Percentiles rank a stretch among this genome's conserved stretches.
These are phyloP conservation scores for Chalciporus pseudorubinellus DNA, from an alignment of 768 basidiomycete species.

Conservation along the genomic window DNA sequence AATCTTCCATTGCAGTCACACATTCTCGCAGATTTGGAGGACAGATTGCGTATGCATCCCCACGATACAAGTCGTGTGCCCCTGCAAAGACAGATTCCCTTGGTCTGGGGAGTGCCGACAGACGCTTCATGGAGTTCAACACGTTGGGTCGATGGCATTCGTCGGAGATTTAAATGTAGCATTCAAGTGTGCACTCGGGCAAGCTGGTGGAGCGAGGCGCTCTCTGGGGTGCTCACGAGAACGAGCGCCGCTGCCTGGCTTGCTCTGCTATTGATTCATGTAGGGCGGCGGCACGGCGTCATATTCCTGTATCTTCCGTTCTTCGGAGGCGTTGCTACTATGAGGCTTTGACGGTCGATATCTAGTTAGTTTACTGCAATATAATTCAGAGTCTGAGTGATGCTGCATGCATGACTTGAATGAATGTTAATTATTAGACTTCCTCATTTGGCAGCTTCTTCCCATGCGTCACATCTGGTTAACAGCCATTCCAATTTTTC, in stretches of 20 bases:
- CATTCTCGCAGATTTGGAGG: slow-evolving; percentile 74
- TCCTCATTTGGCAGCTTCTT: slow-evolving; percentile 4
- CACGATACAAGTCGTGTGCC: slow-evolving; percentile 62
- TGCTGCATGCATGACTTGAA: slow-evolving; percentile 44
- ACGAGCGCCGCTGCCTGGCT: slow-evolving; percentile 36
- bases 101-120: slow-evolving; percentile 45
- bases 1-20: slow-evolving; percentile 75
- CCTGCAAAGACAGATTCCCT: slow-evolving; percentile 71
- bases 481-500: slow-evolving; percentile 9
- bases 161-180: slow-evolving; percentile 32
- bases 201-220: slow-evolving; percentile 81
- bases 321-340: slow-evolving; percentile 53
- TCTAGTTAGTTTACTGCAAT: no score
- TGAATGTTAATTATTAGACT: no score
- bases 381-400: no score
- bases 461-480: background rate
- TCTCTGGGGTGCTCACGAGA: slow-evolving; percentile 52
- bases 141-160: slow-evolving; percentile 11
- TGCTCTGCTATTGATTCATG: slow-evolving; percentile 45
- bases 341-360: slow-evolving; percentile 79
- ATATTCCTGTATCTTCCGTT: slow-evolving; percentile 83
- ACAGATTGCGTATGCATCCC: slow-evolving; percentile 62
- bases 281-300: slow-evolving; percentile 51
- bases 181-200: no score
- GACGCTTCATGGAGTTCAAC: slow-evolving; percentile 41